phyloP scores from a whole-genome alignment of 345 rosid species.

The Gossypium longicalyx region DNA sequence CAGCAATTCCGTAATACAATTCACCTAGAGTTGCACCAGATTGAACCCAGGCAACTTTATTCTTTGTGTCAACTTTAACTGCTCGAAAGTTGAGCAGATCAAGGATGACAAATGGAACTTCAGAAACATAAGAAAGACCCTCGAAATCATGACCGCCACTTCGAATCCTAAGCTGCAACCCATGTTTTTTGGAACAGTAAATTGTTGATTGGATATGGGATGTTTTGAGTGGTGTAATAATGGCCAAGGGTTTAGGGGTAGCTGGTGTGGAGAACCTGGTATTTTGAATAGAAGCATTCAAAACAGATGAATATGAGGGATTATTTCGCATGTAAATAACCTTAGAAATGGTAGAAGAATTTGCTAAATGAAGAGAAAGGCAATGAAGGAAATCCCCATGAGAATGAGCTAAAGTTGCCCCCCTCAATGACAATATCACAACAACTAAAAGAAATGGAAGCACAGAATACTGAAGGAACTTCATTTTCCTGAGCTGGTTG shows the following conservation, averaged over 20 bases:
- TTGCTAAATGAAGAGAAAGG: background rate
- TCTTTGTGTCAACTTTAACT: background rate
- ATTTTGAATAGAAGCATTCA: background rate
- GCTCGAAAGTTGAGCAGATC: background rate
- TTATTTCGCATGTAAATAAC: background rate
- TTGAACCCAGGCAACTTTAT: constrained; percentile 4
- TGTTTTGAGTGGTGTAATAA: background rate
- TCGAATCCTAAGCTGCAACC: constrained; percentile 1
- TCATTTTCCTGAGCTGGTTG: background rate
- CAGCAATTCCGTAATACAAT: constrained; percentile 6
- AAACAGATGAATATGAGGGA: background rate
- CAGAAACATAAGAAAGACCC: constrained; percentile 5
- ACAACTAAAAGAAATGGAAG: background rate
- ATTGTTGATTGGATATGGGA: constrained; percentile 8
- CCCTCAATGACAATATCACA: background rate
- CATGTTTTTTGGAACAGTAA: background rate
- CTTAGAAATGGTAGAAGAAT: background rate
- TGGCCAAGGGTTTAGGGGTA: background rate
- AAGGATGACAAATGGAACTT: background rate
- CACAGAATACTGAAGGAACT: too few species aligned
- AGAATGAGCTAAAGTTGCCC: background rate
- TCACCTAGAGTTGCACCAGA: constrained; percentile 2
- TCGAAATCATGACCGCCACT: constrained; percentile 15
- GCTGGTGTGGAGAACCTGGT: constrained; percentile 9
- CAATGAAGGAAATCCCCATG: background rate